Base-by-base conservation (phyloP, 345 rosid species). In the Citrus sp. region DNA sequence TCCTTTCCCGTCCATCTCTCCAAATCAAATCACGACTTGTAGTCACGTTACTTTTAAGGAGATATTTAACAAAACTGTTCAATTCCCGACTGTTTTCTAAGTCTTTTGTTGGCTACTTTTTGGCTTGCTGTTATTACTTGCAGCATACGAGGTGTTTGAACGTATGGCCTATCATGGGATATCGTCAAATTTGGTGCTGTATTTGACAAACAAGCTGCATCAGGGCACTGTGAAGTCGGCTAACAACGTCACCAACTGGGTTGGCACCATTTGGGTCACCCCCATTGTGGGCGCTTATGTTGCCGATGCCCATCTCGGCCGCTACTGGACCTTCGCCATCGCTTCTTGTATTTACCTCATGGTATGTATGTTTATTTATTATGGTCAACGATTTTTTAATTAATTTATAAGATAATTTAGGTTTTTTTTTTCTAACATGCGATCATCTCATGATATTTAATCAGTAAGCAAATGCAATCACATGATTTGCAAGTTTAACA, bases 231-330 rank as follows among this genome's bases (percentile, higher is more conserved):
- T 96, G 62, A 80, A 78, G 78, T 96, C 99, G 3, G 79, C 97
- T 54, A 94, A 96, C 35, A 94, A 94, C 60, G 98, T 96, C 37
- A 96, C 99, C 80, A 92, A 94, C 74, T 96, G 98, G 98, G 97
- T 88, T 2, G 99, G 99, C 59, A 90, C 97, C 49, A 80, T 84
- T 55, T 94, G 93, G 94, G 80, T 94, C 82, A 91, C 95, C 30
- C 98, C 99, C 0, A 76, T 94, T 76, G 75, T 94, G 35, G 98
- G 99, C 9, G 99, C 99, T 6, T 96, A 94, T 38, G 78, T 96
- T 0, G 99, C 98, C 0, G 99, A 94, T 24, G 95, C 98, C 58
- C 90, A 87, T 77, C 90, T 94, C 6, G 99, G 99, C 34, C 99
- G 95, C 1, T 96, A 94, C 61, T 80, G 91, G 91, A 94, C 94